phyloP scores from a whole-genome alignment of 768 basidiomycete genomes.

The Phaeolepiota aurea region DNA sequence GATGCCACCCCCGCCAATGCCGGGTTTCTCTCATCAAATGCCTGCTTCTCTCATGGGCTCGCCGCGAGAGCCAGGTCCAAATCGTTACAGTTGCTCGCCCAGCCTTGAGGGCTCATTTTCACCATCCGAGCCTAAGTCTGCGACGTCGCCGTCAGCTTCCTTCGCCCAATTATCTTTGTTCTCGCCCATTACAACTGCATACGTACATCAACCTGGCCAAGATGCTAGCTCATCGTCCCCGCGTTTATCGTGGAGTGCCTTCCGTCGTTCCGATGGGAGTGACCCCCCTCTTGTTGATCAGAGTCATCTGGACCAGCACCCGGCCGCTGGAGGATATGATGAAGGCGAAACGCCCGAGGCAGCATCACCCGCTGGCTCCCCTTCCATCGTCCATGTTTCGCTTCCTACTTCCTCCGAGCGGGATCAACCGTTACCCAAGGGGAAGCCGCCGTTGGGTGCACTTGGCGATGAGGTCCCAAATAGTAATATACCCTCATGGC shows the following conservation, averaged over 20 bases:
- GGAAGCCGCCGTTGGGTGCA: background rate
- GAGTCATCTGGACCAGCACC: background rate
- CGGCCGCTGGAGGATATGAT: background rate
- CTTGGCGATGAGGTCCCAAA: background rate
- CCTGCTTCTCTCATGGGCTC: background rate
- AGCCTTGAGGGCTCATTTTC: too few species aligned
- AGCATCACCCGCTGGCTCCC: conserved; percentile 7
- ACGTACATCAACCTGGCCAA: too few species aligned
- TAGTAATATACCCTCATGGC: too few species aligned
- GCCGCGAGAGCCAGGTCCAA: background rate
- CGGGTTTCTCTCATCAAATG: background rate
- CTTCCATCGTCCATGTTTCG: conserved; percentile 6
- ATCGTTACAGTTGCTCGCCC: too few species aligned
- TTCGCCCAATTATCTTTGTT: conserved; percentile 43
- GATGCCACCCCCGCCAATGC: too few species aligned
- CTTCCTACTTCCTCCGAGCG: background rate
- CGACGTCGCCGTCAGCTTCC: conserved; percentile 34
- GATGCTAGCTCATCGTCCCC: background rate
- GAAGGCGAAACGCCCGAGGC: too few species aligned
- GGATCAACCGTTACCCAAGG: background rate
- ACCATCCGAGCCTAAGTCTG: background rate
- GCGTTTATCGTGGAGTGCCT: background rate
- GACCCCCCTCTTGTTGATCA: background rate
- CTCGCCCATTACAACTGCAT: conserved; percentile 27
- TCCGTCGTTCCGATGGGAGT: background rate